These are phyloP conservation scores for Phytophthora gonapodyides DNA, from an alignment of 352 stramenopile species.

Conservation along the genomic window DNA sequence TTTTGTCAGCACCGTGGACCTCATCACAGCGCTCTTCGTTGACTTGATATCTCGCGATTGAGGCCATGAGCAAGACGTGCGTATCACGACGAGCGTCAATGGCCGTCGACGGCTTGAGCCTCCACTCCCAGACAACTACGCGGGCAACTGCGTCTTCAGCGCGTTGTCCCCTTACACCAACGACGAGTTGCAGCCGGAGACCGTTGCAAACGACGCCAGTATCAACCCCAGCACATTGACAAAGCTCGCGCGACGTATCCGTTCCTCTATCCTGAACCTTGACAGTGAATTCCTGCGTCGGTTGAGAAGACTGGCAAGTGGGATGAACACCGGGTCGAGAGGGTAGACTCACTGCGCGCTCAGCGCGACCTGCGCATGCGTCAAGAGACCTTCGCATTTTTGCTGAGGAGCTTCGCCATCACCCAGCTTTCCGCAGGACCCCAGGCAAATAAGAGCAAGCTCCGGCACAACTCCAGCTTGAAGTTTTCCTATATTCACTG, in stretches of 20 bases:
- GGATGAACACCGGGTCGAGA: background rate
- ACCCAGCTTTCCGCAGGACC: too few relatives aligned
- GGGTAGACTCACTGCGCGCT: background rate
- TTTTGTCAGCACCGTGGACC: constrained; percentile 59
- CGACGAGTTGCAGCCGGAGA: constrained; percentile 23
- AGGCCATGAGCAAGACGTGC: constrained; percentile 41
- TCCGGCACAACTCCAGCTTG: constrained; percentile 1
- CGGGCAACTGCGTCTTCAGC: constrained; percentile 59
- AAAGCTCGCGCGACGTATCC: too few relatives aligned
- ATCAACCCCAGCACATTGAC: too few relatives aligned
- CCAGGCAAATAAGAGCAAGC: constrained; percentile 3
- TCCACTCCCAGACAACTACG: constrained; percentile 48
- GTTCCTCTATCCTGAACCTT: too few relatives aligned
- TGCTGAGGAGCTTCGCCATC: background rate
- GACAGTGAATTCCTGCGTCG: too few relatives aligned
- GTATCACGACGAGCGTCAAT: constrained; percentile 56
- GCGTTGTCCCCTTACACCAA: constrained; percentile 42
- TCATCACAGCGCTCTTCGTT: constrained; percentile 53
- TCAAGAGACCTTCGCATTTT: background rate
- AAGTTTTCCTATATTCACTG: constrained; percentile 7
- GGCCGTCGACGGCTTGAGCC: constrained; percentile 45
- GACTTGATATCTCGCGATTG: constrained; percentile 57
- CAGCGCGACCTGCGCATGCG: constrained; percentile 1
- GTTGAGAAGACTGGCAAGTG: background rate
- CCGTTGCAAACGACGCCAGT: too few relatives aligned